Percentiles rank a stretch among this genome's conserved stretches.
Evolutionary conservation across 192 early-diverging fungal genomes (phyloP).

Genomic region (Backusella parvicylindrica): DNA sequence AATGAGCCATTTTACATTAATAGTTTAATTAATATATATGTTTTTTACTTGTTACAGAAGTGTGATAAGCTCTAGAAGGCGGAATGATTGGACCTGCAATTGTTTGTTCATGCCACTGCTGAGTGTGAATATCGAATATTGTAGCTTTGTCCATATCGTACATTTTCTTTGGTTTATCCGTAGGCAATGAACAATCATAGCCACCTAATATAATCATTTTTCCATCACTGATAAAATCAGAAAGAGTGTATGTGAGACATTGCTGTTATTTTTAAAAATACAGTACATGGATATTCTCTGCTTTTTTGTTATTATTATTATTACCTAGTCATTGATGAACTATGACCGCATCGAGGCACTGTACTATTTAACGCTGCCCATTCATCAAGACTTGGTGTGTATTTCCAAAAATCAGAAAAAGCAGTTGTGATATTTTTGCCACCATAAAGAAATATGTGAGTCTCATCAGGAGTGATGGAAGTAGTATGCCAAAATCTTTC

Average conservation of each 20-base stretch:
- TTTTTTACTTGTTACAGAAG: conserved; percentile 12
- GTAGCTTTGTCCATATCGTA: not conserved
- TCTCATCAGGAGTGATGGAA: not conserved
- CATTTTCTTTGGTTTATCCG: conserved; percentile 1
- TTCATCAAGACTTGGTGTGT: not conserved
- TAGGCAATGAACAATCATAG: not conserved
- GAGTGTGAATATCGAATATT: not conserved
- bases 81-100: conserved; percentile 8
- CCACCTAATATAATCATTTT: conserved; percentile 14
- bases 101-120: conserved; percentile 6
- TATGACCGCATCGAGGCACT: conserved; percentile 11
- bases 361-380: not conserved
- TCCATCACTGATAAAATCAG: not conserved
- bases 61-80: conserved; percentile 7
- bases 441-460: conserved; percentile 3
- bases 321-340: conserved; percentile 16
- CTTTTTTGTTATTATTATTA: not conserved
- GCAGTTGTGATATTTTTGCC: conserved; percentile 4
- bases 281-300: not conserved
- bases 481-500: conserved; percentile 22
- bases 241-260: not conserved
- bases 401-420: conserved; percentile 14
- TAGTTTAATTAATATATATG: not conserved
- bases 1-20: not conserved
- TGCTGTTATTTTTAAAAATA: not conserved